phyloP scores from a whole-genome alignment of 2,329 filamentous ascomycete species.

The Fusarium luffae region DNA sequence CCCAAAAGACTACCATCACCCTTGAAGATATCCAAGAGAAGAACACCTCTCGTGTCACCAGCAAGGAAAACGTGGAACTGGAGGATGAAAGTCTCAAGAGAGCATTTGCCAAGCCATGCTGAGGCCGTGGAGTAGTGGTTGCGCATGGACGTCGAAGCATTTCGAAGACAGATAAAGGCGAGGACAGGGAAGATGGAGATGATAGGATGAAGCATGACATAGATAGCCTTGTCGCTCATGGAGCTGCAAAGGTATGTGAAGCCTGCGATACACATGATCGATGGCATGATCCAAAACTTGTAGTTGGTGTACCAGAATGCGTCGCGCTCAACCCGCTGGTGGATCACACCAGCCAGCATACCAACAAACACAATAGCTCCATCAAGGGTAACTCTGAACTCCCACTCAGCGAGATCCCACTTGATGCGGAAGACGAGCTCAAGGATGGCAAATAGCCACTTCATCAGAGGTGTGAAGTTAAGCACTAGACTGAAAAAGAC shows the following conservation, averaged over 20 bases:
- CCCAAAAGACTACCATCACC: constrained; percentile 39
- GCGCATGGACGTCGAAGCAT: constrained; percentile 45
- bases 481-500: constrained; percentile 50
- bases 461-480: constrained; percentile 24
- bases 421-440: constrained; percentile 57
- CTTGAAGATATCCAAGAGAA: constrained; percentile 50
- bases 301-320: constrained; percentile 35
- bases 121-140: constrained; percentile 53
- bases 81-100: constrained; percentile 69
- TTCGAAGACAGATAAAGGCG: constrained; percentile 63
- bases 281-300: constrained; percentile 34
- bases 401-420: constrained; percentile 61
- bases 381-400: constrained; percentile 64
- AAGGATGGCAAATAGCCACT: constrained; percentile 47
- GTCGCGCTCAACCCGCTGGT: constrained; percentile 37
- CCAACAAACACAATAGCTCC: constrained; percentile 67
- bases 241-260: constrained; percentile 36
- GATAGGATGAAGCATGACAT: constrained; percentile 63
- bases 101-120: constrained; percentile 65
- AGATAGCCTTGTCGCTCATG: constrained; percentile 43
- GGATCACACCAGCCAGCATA: constrained; percentile 55
- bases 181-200: constrained; percentile 66
- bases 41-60: constrained; percentile 64
- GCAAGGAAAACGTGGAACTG: constrained; percentile 72
- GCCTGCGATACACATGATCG: constrained; percentile 47